Conservation (phyloP, 1,284 basidiomycete genomes). For the Mycosarcoma maydis region DNA sequence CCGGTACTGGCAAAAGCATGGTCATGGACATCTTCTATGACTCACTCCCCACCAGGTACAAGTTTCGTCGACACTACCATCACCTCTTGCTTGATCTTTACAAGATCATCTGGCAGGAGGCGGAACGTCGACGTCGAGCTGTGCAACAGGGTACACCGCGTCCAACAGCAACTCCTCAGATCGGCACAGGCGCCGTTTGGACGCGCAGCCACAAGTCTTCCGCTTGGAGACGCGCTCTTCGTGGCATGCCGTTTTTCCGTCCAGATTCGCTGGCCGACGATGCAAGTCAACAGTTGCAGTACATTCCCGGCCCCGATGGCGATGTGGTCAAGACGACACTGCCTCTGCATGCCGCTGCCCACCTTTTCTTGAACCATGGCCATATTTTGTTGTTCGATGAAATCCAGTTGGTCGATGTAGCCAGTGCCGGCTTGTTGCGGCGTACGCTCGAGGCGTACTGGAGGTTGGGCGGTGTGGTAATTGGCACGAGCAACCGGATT, state of each 20-base stretch:
- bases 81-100: slow-evolving; percentile 77
- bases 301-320: slow-evolving; percentile 44
- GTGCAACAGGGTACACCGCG: slow-evolving; percentile 44
- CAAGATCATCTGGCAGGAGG: slow-evolving; percentile 74
- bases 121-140: slow-evolving; percentile 68
- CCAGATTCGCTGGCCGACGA: slow-evolving; percentile 40
- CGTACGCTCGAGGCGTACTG: slow-evolving; percentile 79
- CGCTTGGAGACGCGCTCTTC: slow-evolving; percentile 32
- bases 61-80: slow-evolving; percentile 76
- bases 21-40: slow-evolving; percentile 76
- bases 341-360: slow-evolving; percentile 70
- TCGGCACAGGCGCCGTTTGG: slow-evolving; percentile 63
- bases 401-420: slow-evolving; percentile 77
- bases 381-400: slow-evolving; percentile 78
- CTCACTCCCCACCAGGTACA: slow-evolving; percentile 73
- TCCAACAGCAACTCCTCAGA: slow-evolving; percentile 41
- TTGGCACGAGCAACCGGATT: slow-evolving; percentile 73
- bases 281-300: slow-evolving; percentile 8
- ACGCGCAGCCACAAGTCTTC: slow-evolving; percentile 61
- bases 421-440: slow-evolving; percentile 74
- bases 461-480: slow-evolving; percentile 78
- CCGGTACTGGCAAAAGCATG: slow-evolving; percentile 73
- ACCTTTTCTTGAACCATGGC: slow-evolving; percentile 71
- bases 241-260: slow-evolving; percentile 58
- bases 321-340: slow-evolving; percentile 55